These are phyloP conservation scores for Starmerella apis DNA, from an alignment of 805 yeast species.

Conservation along the genomic window DNA sequence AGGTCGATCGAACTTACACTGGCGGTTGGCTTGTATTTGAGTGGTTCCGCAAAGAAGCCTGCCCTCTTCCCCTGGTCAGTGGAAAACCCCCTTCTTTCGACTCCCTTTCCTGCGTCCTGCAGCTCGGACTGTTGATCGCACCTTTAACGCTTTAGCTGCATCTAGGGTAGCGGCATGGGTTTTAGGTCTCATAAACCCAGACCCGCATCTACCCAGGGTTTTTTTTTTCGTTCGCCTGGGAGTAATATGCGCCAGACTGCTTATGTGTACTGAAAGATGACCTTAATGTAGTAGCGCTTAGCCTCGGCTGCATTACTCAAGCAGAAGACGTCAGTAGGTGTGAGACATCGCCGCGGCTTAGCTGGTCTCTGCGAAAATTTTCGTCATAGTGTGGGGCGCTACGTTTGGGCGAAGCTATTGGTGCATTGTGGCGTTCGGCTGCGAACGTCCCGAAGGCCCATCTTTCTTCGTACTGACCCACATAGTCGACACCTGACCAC, in stretches of 20 bases:
- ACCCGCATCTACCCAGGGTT: background rate
- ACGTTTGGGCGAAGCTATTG: background rate
- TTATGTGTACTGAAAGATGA: no score
- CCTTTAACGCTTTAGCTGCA: background rate
- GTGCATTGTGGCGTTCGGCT: background rate
- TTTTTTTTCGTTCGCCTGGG: background rate
- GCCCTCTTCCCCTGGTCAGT: conserved; percentile 2
- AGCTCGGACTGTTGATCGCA: conserved; percentile 3
- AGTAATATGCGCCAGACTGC: background rate
- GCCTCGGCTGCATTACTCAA: no score
- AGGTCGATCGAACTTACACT: background rate
- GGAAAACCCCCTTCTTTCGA: background rate
- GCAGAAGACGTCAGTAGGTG: no score
- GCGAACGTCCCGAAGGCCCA: background rate
- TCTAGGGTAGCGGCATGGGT: conserved; percentile 3
- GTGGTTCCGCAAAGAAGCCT: background rate
- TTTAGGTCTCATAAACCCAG: background rate
- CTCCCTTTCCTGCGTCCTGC: conserved; percentile 6
- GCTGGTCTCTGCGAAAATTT: background rate
- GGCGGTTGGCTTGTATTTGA: background rate
- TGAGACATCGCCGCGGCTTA: background rate
- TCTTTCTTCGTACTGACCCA: background rate
- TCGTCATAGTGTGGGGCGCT: background rate
- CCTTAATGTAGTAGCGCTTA: no score
- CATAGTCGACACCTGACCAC: background rate